Evolutionary conservation across 1,284 basidiomycete genomes (phyloP), one percentile per base, ranked within the genome.

Genomic region (Pseudozyma hubeiensis): DNA sequence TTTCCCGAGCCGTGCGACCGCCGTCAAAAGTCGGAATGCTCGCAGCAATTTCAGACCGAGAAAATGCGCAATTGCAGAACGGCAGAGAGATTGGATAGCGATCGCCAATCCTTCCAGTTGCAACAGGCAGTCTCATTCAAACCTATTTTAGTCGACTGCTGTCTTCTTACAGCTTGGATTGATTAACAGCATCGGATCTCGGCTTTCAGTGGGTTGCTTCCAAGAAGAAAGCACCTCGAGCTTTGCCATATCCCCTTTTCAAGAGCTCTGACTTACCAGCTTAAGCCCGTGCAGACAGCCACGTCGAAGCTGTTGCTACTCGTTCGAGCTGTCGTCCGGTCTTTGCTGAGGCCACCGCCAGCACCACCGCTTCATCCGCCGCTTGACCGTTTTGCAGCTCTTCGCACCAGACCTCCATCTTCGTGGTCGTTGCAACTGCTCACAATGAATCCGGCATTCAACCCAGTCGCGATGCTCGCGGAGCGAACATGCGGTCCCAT

Each of bases 401-500:
- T 64, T 3, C 66, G 41, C 33, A 34, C 17, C 19, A 31, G 30
- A 29, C 63, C 62, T 3, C 59, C 59, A 2, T 58, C 55, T 11
- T 31, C 48, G 46, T 55, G 53, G 53, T 16, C 35, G 8, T 46
- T 60, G 16, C 46, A 53, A 7, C 1, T 39, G 31, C 45, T 63
- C 43, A 62, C 43, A 37, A 65, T 74, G 62, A 50, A 44, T 19
- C 49, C 61, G 17, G 65, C 61, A 1, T 78, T 64, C 58, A 78
- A 69, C 34, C 75, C 75, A 5, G 17, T 76, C 10, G 64, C 64
- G 16, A 46, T 79, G 53, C 62, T 79, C 35, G 66, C 66, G 5
- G 77, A 80, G 58, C 69, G 77, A 13, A 66, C 71, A 8, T 80
- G 78, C 44, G 73, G 62, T 6, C 63, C 71, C 39, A 68, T 80